phyloP scores from a whole-genome alignment of 2,329 filamentous ascomycete species.

The Talaromyces albobiverticillius region DNA sequence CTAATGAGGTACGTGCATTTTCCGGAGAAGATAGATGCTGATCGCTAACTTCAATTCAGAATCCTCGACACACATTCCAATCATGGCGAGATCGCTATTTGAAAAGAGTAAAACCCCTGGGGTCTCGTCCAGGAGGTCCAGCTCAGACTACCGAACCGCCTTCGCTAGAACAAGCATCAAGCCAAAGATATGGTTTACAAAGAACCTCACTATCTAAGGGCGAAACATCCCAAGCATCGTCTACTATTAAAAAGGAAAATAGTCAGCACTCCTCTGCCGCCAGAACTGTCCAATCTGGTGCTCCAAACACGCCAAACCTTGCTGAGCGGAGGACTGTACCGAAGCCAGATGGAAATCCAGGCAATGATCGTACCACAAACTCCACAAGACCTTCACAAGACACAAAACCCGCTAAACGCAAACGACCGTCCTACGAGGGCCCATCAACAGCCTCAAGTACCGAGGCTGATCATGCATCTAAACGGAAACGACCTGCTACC shows the following conservation, averaged over 20 bases:
- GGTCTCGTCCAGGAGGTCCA: constrained; percentile 33
- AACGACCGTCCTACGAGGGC: constrained; percentile 7
- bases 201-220: constrained; percentile 6
- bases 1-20: constrained; percentile 28
- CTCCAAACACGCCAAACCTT: not conserved
- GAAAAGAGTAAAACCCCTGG: constrained; percentile 38
- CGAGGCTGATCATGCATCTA: constrained; percentile 1
- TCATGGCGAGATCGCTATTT: constrained; percentile 50
- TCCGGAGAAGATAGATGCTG: not conserved
- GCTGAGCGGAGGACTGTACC: not conserved
- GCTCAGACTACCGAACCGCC: not conserved
- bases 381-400: not conserved
- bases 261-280: not conserved
- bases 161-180: not conserved
- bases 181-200: constrained; percentile 7
- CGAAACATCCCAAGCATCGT: not conserved
- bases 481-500: constrained; percentile 12
- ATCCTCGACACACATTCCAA: constrained; percentile 47
- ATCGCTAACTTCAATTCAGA: constrained; percentile 22
- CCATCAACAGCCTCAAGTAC: not conserved
- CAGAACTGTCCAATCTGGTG: too few species aligned
- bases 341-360: not conserved
- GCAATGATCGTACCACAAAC: not conserved
- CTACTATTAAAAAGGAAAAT: not conserved
- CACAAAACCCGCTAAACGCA: constrained; percentile 5